A percentile compares a stretch with the other conserved stretches of the same genome.
These are phyloP conservation scores for Wickerhamomyces strasburgensis DNA, from an alignment of 805 yeast genomes.

Conservation along the genomic window DNA sequence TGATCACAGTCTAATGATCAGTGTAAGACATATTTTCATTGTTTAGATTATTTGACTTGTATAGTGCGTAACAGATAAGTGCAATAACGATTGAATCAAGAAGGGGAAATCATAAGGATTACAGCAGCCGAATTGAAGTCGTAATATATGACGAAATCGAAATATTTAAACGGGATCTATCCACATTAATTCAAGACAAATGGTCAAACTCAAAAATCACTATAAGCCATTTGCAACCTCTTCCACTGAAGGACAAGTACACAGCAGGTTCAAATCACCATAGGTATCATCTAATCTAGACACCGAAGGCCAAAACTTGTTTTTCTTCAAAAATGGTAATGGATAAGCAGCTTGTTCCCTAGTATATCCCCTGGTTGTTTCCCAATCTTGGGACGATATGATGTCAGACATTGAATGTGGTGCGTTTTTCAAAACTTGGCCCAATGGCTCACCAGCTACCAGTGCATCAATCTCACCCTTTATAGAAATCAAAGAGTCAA, in stretches of 20 bases:
- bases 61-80: too few relatives aligned
- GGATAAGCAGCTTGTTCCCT: conserved; percentile 95
- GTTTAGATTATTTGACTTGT: too few relatives aligned
- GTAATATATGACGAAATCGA: too few relatives aligned
- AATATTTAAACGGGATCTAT: too few relatives aligned
- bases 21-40: too few relatives aligned
- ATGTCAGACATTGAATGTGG: conserved; percentile 89
- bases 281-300: conserved; percentile 90
- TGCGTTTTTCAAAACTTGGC: conserved; percentile 75
- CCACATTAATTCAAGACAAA: too few relatives aligned
- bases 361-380: conserved; percentile 71
- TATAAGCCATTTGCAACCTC: conserved; percentile 44
- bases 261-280: conserved; percentile 87
- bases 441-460: conserved; percentile 60
- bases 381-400: conserved; percentile 68
- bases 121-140: too few relatives aligned
- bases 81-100: too few relatives aligned
- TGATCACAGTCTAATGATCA: too few relatives aligned
- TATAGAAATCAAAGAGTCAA: conserved; percentile 80
- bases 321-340: conserved; percentile 58
- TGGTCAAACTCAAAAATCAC: neutral
- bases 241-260: conserved; percentile 89
- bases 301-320: conserved; percentile 95
- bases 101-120: too few relatives aligned
- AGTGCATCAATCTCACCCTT: conserved; percentile 75